Evolutionary conservation across 116 monocot genomes (phyloP), one percentile per base, ranked within the genome.

Genomic region (Thalassia testudinum): DNA sequence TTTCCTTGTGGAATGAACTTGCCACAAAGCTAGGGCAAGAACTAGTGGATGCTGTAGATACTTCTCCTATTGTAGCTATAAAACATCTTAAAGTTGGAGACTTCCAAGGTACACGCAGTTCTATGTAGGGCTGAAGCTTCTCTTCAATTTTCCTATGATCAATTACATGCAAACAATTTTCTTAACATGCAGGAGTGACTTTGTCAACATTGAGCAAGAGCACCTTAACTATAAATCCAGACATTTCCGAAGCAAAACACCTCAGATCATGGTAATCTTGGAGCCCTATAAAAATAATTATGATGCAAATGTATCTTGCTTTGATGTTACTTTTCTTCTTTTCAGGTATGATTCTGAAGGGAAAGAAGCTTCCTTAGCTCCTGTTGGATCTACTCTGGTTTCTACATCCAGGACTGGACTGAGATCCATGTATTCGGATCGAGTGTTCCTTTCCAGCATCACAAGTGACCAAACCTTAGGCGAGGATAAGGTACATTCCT

Each of bases 341-440:
- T 50, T n/a, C 64, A 93, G 92, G 92, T 88, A 85, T 73, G 82
- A 79, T 30, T 72, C 85, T 27, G 85, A 97, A 55, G 97, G 97
- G 26, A 89, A 75, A 47, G 72, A 57, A 29, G 25, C 62, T 23
- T 52, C 81, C 42, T 62, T 97, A 72, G 52, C 77, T 50, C 70
- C 81, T 53, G 45, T 82, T 38, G 79, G 72, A 1, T 85, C 88
- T 19, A 70, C 52, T 20, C 44, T 95, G 63, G 57, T 42, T 50
- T 57, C 67, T 19, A 24, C 52, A 20, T 55, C 75, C 25, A 45
- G 78, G 20, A 89, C 51, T 61, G 80, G 80, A 21, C 53, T 40
- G 16, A 66, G 76, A 28, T 89, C 89, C 6, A 79, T 97, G 81
- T 85, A 97, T 40, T 74, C 82, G 45, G 88, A 89, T 63, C 73